phyloP scores from a whole-genome alignment of 768 basidiomycete species.

The Brasilioporus rufonigricans region DNA sequence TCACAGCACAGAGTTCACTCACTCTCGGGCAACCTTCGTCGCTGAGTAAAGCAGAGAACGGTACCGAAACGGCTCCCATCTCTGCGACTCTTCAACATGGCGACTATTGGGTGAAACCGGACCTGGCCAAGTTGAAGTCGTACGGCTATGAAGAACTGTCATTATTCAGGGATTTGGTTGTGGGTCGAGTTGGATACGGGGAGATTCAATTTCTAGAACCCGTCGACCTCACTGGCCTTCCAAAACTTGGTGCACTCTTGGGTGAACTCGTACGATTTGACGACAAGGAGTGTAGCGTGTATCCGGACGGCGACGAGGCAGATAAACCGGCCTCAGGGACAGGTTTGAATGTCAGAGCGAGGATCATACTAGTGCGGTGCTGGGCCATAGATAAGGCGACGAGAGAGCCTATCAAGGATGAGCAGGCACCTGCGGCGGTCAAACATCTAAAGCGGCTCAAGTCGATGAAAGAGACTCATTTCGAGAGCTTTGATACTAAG shows the following conservation, averaged over 20 bases:
- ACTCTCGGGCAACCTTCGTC: constrained; percentile 29
- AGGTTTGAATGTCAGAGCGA: constrained; percentile 87
- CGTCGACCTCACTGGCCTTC: constrained; percentile 83
- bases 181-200: constrained; percentile 91
- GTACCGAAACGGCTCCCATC: constrained; percentile 17
- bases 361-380: constrained; percentile 72
- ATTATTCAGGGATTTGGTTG: constrained; percentile 71
- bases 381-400: constrained; percentile 93
- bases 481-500: constrained; percentile 73
- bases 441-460: constrained; percentile 80
- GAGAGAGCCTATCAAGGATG: constrained; percentile 84
- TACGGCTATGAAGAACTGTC: constrained; percentile 72
- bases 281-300: constrained; percentile 90
- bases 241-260: constrained; percentile 75
- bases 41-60: constrained; percentile 28
- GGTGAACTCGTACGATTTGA: constrained; percentile 89
- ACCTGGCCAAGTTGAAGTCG: constrained; percentile 66
- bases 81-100: constrained; percentile 65
- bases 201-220: constrained; percentile 78
- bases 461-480: constrained; percentile 82
- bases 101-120: constrained; percentile 90
- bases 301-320: constrained; percentile 84
- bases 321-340: constrained; percentile 81
- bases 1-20: constrained; percentile 36
- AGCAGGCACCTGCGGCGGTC: constrained; percentile 60